phyloP scores from a whole-genome alignment of 371 early-diverging fungal genomes.

The Rhizopus arrhizus region DNA sequence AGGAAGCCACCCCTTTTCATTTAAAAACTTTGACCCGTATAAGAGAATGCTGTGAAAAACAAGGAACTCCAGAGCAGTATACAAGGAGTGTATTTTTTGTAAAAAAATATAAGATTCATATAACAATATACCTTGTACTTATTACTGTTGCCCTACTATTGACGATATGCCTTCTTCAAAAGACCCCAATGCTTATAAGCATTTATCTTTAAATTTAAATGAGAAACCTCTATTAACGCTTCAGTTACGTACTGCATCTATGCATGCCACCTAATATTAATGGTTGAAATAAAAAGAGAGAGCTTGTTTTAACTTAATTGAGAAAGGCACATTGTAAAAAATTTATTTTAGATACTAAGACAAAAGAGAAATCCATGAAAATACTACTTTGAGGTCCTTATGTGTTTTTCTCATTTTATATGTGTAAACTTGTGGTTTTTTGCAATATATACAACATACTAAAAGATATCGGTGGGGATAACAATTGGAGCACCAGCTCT shows the following conservation, averaged over 20 bases:
- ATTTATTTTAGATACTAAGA: neutral
- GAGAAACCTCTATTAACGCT: slow-evolving; percentile 5
- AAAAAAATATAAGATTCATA: slow-evolving; percentile 7
- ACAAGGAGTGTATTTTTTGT: too few relatives aligned
- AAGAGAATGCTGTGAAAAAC: too few relatives aligned
- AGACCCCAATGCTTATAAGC: slow-evolving; percentile 7
- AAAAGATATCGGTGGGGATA: slow-evolving; percentile 4
- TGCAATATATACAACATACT: slow-evolving; percentile 2
- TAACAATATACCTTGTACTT: slow-evolving; percentile 7
- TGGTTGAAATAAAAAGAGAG: neutral
- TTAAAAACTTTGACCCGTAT: too few relatives aligned
- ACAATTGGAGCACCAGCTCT: slow-evolving; percentile 5
- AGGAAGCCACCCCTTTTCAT: too few relatives aligned
- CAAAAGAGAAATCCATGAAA: slow-evolving; percentile 3
- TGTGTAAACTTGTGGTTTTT: neutral
- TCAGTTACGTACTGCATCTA: slow-evolving; percentile 4
- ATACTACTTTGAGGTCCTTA: slow-evolving; percentile 5
- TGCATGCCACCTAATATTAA: slow-evolving; percentile 1
- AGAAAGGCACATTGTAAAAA: slow-evolving; percentile 1
- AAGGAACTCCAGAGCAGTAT: too few relatives aligned
- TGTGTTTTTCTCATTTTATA: neutral
- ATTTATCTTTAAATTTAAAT: neutral
- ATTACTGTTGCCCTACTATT: slow-evolving; percentile 5
- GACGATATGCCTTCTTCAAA: slow-evolving; percentile 4
- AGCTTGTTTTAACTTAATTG: slow-evolving; percentile 8